phyloP scores from a whole-genome alignment of 2,329 filamentous ascomycete genomes.

The Leptographium procerum region DNA sequence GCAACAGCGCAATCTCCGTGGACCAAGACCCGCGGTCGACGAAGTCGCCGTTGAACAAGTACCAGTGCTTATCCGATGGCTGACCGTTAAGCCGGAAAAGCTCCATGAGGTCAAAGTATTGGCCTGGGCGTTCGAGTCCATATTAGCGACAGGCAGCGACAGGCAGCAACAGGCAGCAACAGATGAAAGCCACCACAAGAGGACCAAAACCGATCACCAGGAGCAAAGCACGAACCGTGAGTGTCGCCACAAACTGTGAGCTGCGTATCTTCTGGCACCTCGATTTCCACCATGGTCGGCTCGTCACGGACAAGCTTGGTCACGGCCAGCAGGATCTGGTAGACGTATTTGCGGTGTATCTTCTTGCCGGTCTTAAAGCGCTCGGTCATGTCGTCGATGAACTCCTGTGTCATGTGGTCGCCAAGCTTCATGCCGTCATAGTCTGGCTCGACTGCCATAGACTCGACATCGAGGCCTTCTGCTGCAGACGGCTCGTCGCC shows the following conservation, averaged over 20 bases:
- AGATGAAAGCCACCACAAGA: background rate
- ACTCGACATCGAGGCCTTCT: slow-evolving; percentile 77
- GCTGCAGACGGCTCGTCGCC: slow-evolving; percentile 85
- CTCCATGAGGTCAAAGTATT: slow-evolving; percentile 96
- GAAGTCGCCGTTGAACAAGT: slow-evolving; percentile 98
- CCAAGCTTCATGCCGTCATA: slow-evolving; percentile 79
- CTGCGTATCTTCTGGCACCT: slow-evolving; percentile 63
- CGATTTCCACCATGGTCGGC: slow-evolving; percentile 91
- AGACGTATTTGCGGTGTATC: slow-evolving; percentile 91
- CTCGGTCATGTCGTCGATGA: slow-evolving; percentile 94
- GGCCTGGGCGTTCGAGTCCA: slow-evolving; percentile 49
- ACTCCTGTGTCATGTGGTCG: slow-evolving; percentile 85
- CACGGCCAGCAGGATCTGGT: slow-evolving; percentile 85
- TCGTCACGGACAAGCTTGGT: slow-evolving; percentile 86
- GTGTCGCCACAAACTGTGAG: slow-evolving; percentile 96
- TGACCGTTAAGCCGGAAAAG: slow-evolving; percentile 86
- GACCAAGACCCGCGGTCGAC: slow-evolving; percentile 98
- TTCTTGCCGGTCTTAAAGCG: slow-evolving; percentile 95
- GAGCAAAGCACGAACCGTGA: slow-evolving; percentile 51
- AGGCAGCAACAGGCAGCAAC: background rate
- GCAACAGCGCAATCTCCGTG: slow-evolving; percentile 82
- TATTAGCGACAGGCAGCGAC: slow-evolving; percentile 4
- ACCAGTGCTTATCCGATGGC: slow-evolving; percentile 77
- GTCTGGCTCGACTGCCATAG: slow-evolving; percentile 66
- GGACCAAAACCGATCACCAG: too few species aligned